Base-by-base conservation (phyloP, 2,329 filamentous ascomycete genomes). In the Scleromitrula shiraiana region DNA sequence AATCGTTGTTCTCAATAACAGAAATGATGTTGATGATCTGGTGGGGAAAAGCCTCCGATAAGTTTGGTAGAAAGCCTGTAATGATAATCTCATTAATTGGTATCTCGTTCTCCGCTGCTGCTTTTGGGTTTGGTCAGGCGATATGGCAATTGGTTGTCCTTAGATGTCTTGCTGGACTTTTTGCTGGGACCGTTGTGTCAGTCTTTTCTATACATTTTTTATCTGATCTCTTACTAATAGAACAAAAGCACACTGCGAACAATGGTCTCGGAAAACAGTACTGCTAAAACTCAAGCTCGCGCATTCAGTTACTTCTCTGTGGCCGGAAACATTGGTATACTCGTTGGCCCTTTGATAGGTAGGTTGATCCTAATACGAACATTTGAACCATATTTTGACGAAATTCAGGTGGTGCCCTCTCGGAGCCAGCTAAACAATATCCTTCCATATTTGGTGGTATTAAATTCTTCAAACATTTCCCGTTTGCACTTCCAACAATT, bases 251-350 rank as follows among this genome's bases (percentile, higher is more conserved):
- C 85, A 5, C 78, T 91, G 47, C 74, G 87, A 23, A 82, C 85
- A 6, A 89, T 91, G 83, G 72, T 91, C 24, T 76, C 77, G 15
- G 87, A 93, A 65, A 78, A 82, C 56, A 83, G 79, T 63, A 85
- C 82, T 0, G 67, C 75, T 5, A 73, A 76, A 53, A 89, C 82
- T 0, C 85, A 90, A 65, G 85, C 86, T 0, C 69, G 74, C 23
- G 80, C 82, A 0, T 93, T 90, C 60, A 82, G 82, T 59, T 85
- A 80, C 70, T 90, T 90, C 61, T 83, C 85, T 8, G 87, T 91
- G 60, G 71, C 76, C 0, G 79, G 80, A 4, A 91, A 91, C 55
- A 19, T 90, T 7, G 87, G 87, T 4, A 80, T 91, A 37, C 80
- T 88, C 50, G 24, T 88, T 2, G 87, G 86, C 0, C 84, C 85